Evolutionary conservation across 1,139 yeast species (phyloP).

Genomic region (Suhomyces ambrosiae): DNA sequence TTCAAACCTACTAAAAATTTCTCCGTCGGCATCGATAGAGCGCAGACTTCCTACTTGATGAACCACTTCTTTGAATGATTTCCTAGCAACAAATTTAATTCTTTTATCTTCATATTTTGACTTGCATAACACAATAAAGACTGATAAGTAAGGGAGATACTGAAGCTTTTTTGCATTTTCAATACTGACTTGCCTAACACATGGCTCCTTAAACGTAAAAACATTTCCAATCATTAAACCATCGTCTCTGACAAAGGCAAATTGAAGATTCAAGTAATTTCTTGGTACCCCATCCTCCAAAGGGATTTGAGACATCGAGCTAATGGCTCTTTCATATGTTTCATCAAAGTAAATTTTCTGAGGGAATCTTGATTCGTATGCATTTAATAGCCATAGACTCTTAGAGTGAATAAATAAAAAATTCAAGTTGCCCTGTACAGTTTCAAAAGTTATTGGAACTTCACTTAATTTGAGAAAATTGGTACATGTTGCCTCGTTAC

Average conservation of each 20-base stretch:
- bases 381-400: conserved; percentile 46
- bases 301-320: conserved; percentile 12
- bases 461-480: conserved; percentile 29
- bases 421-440: conserved; percentile 17
- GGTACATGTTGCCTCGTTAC: conserved; percentile 1
- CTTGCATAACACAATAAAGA: conserved; percentile 44
- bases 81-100: conserved; percentile 40
- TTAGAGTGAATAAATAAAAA: conserved; percentile 36
- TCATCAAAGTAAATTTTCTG: conserved; percentile 44
- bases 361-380: conserved; percentile 37
- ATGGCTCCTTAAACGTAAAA: conserved; percentile 28
- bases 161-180: conserved; percentile 36
- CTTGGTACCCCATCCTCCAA: conserved; percentile 7
- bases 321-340: conserved; percentile 27
- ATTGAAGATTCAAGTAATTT: conserved; percentile 16
- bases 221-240: conserved; percentile 47
- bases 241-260: conserved; percentile 51
- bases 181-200: conserved; percentile 35
- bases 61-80: conserved; percentile 22
- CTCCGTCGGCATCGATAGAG: conserved; percentile 18
- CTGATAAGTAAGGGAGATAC: conserved; percentile 15
- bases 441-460: conserved; percentile 21
- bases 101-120: conserved; percentile 27
- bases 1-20: conserved; percentile 36
- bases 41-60: conserved; percentile 20